Evolutionary conservation across 2,329 filamentous ascomycete species (phyloP).

Genomic region (Verticillium nubilum): DNA sequence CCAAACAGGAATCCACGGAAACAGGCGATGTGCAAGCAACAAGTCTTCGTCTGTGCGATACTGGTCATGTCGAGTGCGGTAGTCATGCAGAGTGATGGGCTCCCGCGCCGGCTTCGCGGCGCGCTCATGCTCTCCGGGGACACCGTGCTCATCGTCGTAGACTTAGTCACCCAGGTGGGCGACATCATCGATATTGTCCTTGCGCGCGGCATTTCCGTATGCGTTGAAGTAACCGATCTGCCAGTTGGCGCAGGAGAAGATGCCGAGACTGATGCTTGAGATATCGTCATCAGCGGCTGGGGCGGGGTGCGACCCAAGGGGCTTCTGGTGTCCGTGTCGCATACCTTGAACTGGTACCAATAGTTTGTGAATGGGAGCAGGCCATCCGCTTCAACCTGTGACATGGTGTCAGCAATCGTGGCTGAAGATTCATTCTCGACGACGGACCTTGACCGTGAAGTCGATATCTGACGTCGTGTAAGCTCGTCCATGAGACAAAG

Average conservation of each 20-base stretch:
- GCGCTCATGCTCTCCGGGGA: neutral
- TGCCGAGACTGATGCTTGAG: conserved; percentile 53
- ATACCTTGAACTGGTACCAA: conserved; percentile 66
- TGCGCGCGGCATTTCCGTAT: conserved; percentile 52
- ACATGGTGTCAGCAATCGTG: neutral
- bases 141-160: conserved; percentile 51
- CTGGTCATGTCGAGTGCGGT: conserved; percentile 33
- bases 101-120: conserved; percentile 6
- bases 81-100: conserved; percentile 32
- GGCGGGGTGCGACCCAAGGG: conserved; percentile 60
- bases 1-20: conserved; percentile 41
- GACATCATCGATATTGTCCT: conserved; percentile 55
- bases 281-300: conserved; percentile 51
- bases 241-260: conserved; percentile 69
- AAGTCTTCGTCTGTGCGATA: conserved; percentile 36
- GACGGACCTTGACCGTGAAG: conserved; percentile 59
- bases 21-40: conserved; percentile 32
- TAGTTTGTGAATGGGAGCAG: conserved; percentile 61
- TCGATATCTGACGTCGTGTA: conserved; percentile 71
- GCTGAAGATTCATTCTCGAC: too few species aligned
- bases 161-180: conserved; percentile 58
- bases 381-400: conserved; percentile 51
- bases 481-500: conserved; percentile 51
- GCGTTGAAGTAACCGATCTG: conserved; percentile 57
- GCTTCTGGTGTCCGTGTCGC: conserved; percentile 54